These are phyloP conservation scores for Rusavskia elegans DNA, from an alignment of 495 filamentous ascomycete genomes.

Conservation along the genomic window DNA sequence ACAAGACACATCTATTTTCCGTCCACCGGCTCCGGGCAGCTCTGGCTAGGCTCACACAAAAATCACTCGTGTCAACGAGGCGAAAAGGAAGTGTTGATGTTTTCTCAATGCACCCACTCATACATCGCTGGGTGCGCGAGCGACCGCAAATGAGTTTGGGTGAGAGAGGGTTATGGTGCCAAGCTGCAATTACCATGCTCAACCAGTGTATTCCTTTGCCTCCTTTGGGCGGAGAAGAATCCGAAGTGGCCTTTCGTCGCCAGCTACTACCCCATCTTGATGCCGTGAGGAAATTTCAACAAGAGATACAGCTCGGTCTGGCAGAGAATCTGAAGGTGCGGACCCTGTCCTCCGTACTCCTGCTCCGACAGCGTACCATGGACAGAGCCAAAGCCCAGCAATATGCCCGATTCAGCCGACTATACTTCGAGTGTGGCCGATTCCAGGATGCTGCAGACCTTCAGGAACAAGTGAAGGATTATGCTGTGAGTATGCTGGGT, in stretches of 20 bases:
- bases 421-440: conserved; percentile 18
- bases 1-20: too few relatives aligned
- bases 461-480: conserved; percentile 12
- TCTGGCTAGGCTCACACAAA: too few relatives aligned
- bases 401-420: conserved; percentile 20
- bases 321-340: conserved; percentile 6
- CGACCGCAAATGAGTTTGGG: conserved; percentile 16
- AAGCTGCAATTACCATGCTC: conserved; percentile 17
- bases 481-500: conserved; percentile 6
- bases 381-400: neutral
- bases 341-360: neutral
- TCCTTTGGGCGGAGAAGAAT: conserved; percentile 10
- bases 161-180: conserved; percentile 24
- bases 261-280: conserved; percentile 8
- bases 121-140: conserved; percentile 25
- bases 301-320: neutral
- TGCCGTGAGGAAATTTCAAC: neutral
- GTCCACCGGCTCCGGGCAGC: too few relatives aligned
- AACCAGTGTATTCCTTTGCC: conserved; percentile 6
- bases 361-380: too few relatives aligned
- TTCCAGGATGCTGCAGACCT: conserved; percentile 16
- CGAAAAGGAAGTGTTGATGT: conserved; percentile 5
- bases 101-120: conserved; percentile 26
- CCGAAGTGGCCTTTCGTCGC: conserved; percentile 6
- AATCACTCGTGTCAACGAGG: too few relatives aligned